These are phyloP conservation scores for Hydnomerulius pinastri DNA, from an alignment of 768 basidiomycete genomes.

Conservation along the genomic window DNA sequence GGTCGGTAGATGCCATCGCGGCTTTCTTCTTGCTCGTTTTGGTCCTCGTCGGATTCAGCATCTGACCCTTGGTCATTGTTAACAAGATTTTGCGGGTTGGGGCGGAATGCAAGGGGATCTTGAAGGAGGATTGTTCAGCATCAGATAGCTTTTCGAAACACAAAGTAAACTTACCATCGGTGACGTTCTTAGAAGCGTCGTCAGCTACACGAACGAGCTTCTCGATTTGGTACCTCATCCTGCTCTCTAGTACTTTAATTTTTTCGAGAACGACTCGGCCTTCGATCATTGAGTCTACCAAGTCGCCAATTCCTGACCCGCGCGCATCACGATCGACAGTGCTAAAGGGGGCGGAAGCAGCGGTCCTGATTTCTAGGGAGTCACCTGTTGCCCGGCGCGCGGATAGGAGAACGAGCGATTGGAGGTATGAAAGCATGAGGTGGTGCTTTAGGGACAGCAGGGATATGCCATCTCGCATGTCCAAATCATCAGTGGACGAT, in stretches of 20 bases:
- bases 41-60: constrained; percentile 33
- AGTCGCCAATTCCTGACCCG: constrained; percentile 65
- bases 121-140: constrained; percentile 7
- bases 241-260: constrained; percentile 76
- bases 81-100: constrained; percentile 79
- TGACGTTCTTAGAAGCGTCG: constrained; percentile 47
- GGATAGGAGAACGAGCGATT: constrained; percentile 74
- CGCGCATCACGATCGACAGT: constrained; percentile 49
- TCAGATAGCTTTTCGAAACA: neutral
- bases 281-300: constrained; percentile 80
- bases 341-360: constrained; percentile 55
- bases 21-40: constrained; percentile 15
- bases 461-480: constrained; percentile 82
- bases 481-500: constrained; percentile 37
- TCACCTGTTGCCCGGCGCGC: constrained; percentile 73
- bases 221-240: constrained; percentile 95
- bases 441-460: constrained; percentile 88
- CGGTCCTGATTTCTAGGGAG: constrained; percentile 52
- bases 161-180: constrained; percentile 55
- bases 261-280: constrained; percentile 87
- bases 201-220: constrained; percentile 83
- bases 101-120: constrained; percentile 93
- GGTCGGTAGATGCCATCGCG: constrained; percentile 73
- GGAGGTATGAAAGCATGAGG: constrained; percentile 80
- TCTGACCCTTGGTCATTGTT: constrained; percentile 38